phyloP scores from a whole-genome alignment of 2,329 filamentous ascomycete genomes.

The Mycosphaerella arachidis region DNA sequence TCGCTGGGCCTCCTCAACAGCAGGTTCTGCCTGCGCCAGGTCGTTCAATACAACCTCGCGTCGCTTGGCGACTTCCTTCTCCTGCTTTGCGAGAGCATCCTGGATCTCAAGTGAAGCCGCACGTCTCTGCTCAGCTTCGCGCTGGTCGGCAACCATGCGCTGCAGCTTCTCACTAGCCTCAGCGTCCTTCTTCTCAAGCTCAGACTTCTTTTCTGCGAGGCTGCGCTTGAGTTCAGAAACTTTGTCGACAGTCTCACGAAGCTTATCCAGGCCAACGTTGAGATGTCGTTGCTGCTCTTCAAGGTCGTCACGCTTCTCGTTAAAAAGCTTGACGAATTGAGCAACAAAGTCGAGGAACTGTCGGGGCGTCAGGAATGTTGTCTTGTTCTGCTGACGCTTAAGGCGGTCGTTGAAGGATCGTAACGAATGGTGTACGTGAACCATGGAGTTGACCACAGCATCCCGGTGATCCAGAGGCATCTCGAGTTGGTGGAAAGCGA shows the following conservation, averaged over 20 bases:
- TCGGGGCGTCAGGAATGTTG: constrained; percentile 88
- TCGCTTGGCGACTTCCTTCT: constrained; percentile 77
- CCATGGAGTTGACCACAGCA: constrained; percentile 95
- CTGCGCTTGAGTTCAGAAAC: constrained; percentile 87
- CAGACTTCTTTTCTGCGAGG: constrained; percentile 87
- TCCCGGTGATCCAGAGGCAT: constrained; percentile 88
- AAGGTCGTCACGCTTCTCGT: constrained; percentile 95
- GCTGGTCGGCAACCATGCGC: constrained; percentile 93
- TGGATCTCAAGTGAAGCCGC: constrained; percentile 85
- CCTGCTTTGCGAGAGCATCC: constrained; percentile 78
- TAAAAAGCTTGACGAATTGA: constrained; percentile 95
- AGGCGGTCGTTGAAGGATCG: constrained; percentile 84
- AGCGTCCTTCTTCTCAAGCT: constrained; percentile 87
- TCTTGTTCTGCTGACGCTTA: constrained; percentile 84
- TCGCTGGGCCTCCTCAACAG: constrained; percentile 85
- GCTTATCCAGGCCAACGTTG: constrained; percentile 95
- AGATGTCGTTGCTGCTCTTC: constrained; percentile 98
- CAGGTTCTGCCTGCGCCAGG: constrained; percentile 85
- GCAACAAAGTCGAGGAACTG: constrained; percentile 98
- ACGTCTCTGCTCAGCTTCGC: constrained; percentile 88
- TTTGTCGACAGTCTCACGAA: constrained; percentile 94
- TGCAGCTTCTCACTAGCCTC: constrained; percentile 97
- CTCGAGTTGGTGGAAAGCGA: constrained; percentile 80
- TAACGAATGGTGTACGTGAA: constrained; percentile 94
- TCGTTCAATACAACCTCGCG: constrained; percentile 82